Conservation (phyloP, 495 filamentous ascomycete genomes). For the Penicillium ochrochloron region DNA sequence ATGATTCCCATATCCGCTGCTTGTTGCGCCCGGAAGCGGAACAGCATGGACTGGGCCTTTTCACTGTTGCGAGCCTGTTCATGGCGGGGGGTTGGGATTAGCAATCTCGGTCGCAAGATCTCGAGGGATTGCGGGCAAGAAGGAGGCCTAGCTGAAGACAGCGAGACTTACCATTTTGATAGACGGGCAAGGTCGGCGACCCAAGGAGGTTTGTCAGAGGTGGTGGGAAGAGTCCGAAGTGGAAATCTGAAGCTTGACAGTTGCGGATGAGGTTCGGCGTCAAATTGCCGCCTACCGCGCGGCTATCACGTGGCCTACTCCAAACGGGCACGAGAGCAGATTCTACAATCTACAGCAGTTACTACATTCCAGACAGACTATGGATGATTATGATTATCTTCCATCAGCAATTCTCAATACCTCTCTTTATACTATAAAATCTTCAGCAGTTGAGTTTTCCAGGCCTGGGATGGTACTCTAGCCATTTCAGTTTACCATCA, state of each 20-base stretch:
- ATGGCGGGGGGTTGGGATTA: conserved; percentile 30
- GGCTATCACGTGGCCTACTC: conserved; percentile 28
- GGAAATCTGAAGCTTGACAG: conserved; percentile 34
- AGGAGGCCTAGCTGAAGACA: neutral
- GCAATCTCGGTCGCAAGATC: conserved; percentile 20
- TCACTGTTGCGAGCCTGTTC: conserved; percentile 81
- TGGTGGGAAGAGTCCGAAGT: conserved; percentile 31
- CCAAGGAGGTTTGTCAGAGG: conserved; percentile 18
- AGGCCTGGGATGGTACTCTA: neutral
- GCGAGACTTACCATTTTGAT: conserved; percentile 41
- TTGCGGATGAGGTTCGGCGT: conserved; percentile 33
- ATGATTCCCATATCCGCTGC: conserved; percentile 96
- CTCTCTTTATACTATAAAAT: neutral
- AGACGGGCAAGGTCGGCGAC: conserved; percentile 26
- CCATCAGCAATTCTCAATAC: neutral
- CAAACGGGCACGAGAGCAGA: neutral
- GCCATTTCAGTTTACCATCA: neutral
- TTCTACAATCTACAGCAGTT: neutral
- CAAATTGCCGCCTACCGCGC: conserved; percentile 32
- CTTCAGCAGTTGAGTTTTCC: neutral
- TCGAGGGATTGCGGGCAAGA: neutral
- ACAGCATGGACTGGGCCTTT: conserved; percentile 99
- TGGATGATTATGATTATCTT: neutral
- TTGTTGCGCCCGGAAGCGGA: conserved; percentile 97
- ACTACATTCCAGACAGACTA: neutral